phyloP scores from a whole-genome alignment of 768 basidiomycete genomes.

The Solioccasus polychromus region DNA sequence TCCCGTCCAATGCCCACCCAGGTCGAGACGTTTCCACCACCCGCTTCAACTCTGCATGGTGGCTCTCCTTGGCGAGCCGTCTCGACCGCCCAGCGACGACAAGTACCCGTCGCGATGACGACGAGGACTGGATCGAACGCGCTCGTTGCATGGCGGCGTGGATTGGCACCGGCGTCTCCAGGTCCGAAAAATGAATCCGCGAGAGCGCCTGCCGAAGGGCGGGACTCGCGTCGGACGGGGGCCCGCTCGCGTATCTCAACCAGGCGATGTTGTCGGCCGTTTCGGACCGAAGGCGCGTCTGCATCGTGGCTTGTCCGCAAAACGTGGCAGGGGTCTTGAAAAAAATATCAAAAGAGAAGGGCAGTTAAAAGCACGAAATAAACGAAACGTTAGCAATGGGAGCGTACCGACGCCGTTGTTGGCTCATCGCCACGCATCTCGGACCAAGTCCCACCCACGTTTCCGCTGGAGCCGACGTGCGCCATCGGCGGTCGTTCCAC shows the following conservation, averaged over 20 bases:
- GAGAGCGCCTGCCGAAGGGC: slow-evolving; percentile 37
- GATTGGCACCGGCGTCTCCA: slow-evolving; percentile 54
- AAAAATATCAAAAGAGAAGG: too few species aligned
- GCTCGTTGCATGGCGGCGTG: slow-evolving; percentile 52
- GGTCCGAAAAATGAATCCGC: slow-evolving; percentile 64
- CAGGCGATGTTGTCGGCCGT: slow-evolving; percentile 82
- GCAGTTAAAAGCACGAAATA: not conserved
- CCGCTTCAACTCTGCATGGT: slow-evolving; percentile 62
- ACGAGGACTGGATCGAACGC: slow-evolving; percentile 15
- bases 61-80: slow-evolving; percentile 69
- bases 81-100: slow-evolving; percentile 74
- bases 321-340: slow-evolving; percentile 56
- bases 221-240: slow-evolving; percentile 13
- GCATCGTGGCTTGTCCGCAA: slow-evolving; percentile 62
- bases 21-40: slow-evolving; percentile 46
- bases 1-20: slow-evolving; percentile 20
- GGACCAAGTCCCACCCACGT: too few species aligned
- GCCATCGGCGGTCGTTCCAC: slow-evolving; percentile 17
- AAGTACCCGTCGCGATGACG: slow-evolving; percentile 50
- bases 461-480: slow-evolving; percentile 20
- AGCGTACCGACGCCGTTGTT: too few species aligned
- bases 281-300: slow-evolving; percentile 70
- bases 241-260: slow-evolving; percentile 60
- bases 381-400: not conserved
- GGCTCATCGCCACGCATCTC: too few species aligned